Base-by-base conservation (phyloP, 805 yeast genomes). In the Metschnikowia colocasiae region DNA sequence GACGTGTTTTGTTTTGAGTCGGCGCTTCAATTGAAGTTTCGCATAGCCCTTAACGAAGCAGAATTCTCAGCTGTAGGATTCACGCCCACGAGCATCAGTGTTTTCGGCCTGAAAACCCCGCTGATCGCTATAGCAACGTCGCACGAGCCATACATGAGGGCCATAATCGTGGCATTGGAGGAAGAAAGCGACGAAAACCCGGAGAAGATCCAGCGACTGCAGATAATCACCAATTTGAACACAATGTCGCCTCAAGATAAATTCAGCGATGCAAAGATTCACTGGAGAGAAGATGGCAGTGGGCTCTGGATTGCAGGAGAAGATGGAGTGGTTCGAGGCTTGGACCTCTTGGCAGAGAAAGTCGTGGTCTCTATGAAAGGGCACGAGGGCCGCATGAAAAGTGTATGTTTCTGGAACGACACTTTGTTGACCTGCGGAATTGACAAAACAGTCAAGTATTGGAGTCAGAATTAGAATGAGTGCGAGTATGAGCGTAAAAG, bases 71-170 rank as follows among this genome's bases (percentile, higher is more conserved):
- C 80, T 18, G 76, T 79, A 54, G 75, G 82, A 0, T 87, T 87
- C 61, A 75, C 82, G 15, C 83, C 87, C 12, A 71, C 79, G 73
- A 55, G 65, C 8, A 63, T 80, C 6, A 51, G 69, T 0, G 55
- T 61, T 12, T 53, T 47, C 25, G 22, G 38, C 3, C 47, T 50
- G 0, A 47, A 50, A n/a, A 32, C 31, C 3, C 68, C 70, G 0
- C 52, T 72, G 20, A 58, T 85, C 13, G 81, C 83, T 0, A 75
- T 86, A 6, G 88, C 82, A 0, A 88, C 96, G 0, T 82, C 90
- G 1, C 92, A 87, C 57, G 75, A 78, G 12, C 96, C 96, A 3
- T 85, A 73, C 57, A 80, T 86, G 87, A 64, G 95, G 53, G 53
- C 86, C 10, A 74, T 88, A 1, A 61, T 86, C 0, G 72, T 82